Evolutionary conservation across 345 rosid species (phyloP), one percentile per base, ranked within the genome.

Genomic region (Sapria himalayana): DNA sequence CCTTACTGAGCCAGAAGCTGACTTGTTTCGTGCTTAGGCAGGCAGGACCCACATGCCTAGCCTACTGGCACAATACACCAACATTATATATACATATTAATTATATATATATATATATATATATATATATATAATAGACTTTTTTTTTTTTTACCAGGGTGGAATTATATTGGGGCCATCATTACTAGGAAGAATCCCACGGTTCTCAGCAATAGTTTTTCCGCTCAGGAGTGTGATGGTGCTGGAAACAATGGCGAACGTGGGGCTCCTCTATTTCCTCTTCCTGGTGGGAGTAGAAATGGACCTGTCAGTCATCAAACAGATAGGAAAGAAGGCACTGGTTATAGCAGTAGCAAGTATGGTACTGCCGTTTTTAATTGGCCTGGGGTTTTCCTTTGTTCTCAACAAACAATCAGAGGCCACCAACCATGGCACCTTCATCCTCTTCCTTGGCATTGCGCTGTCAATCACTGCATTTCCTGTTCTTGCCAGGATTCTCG

Each of bases 391-490:
- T 55, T 66, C 91, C 19, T 66, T 63, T 58, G 7, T 76, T 11
- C 39, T 72, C 39, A 61, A 41, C 14, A 38, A 49, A 9, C 8
- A 50, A 1, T 15, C 13, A 0, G 33, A 59, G 0, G 25, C 32
- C 9, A 46, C 55, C 39, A 42, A 46, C 13, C 71, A 62, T 42
- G 78, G 74, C 5, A 78, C 91, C 5, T 72, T 48, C 41, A 46
- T 74, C 21, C 72, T 89, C 15, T 89, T 82, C 73, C 72, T 89
- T 0, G 94, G 98, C 7, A 85, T 89, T 23, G 76, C 93, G 3
- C 82, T 79, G 32, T 89, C 98, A 0, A 85, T 79, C 58, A 89
- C 98, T 0, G 82, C 98, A 2, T 89, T 89, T 47, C 98, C 98
- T 0, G 93, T 89, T 19, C 82, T 89, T 2, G 85, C 98, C 1